Evolutionary conservation across 345 rosid genomes (phyloP).

Genomic region (Crucihimalaya himalaica): DNA sequence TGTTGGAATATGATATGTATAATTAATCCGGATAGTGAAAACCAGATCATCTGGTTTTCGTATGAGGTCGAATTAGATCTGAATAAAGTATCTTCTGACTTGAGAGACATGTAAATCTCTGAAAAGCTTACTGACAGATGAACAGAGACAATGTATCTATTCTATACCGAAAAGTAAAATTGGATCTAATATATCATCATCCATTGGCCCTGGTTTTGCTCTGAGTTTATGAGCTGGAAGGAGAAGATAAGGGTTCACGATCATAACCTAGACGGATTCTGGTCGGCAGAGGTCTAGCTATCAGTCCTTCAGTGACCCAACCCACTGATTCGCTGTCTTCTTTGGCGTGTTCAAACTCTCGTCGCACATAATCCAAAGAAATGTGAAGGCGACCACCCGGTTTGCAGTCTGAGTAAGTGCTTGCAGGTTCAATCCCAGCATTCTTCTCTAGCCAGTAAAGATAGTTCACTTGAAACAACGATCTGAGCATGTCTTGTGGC

Average conservation of each 20-base stretch:
- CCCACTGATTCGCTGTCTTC: constrained; percentile 72
- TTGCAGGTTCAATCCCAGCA: constrained; percentile 74
- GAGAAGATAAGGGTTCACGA: constrained; percentile 3
- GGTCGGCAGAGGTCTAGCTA: constrained; percentile 79
- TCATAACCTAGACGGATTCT: constrained; percentile 54
- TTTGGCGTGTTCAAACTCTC: constrained; percentile 83
- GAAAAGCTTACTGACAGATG: not conserved
- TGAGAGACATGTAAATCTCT: constrained; percentile 1
- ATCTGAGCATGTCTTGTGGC: constrained; percentile 92
- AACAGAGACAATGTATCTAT: constrained; percentile 13
- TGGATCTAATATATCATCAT: not conserved
- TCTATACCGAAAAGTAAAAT: not conserved
- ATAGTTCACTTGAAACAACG: constrained; percentile 86
- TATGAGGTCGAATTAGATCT: not conserved
- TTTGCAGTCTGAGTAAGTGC: constrained; percentile 63
- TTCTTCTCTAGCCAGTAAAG: constrained; percentile 94
- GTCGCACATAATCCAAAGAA: constrained; percentile 74
- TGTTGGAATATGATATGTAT: not conserved
- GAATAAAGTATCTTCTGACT: not conserved
- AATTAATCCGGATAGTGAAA: too few relatives aligned
- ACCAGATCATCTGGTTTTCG: not conserved
- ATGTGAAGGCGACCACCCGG: constrained; percentile 75
- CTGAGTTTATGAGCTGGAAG: constrained; percentile 27
- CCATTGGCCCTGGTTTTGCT: not conserved
- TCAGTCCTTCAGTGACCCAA: constrained; percentile 84